These are phyloP conservation scores for Exophiala calicioides DNA, from an alignment of 2,329 filamentous ascomycete genomes.

Conservation along the genomic window DNA sequence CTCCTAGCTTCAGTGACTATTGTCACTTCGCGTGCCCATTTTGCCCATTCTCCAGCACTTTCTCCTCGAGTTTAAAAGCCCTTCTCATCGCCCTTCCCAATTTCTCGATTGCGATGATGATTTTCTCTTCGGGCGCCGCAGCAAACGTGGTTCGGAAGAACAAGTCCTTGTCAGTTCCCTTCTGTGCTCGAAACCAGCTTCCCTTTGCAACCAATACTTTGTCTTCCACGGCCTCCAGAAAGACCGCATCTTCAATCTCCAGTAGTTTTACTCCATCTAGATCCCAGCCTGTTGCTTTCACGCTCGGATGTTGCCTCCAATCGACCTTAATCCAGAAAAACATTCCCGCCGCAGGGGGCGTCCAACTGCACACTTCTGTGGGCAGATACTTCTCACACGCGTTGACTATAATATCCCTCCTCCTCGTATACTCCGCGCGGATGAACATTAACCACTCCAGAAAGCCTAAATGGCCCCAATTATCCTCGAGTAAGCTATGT, in stretches of 20 bases:
- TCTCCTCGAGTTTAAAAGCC: constrained; percentile 23
- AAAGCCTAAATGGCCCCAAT: constrained; percentile 91
- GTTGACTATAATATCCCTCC: constrained; percentile 73
- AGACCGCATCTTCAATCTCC: constrained; percentile 80
- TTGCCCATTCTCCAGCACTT: too few species aligned
- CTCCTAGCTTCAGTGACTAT: too few species aligned
- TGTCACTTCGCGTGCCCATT: constrained; percentile 23
- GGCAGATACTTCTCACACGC: constrained; percentile 81
- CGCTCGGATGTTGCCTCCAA: constrained; percentile 46
- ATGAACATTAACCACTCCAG: constrained; percentile 84
- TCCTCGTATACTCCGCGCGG: constrained; percentile 74
- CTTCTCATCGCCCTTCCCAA: constrained; percentile 72
- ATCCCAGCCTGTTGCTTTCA: constrained; percentile 2
- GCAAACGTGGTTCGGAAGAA: constrained; percentile 93
- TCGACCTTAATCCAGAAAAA: constrained; percentile 63
- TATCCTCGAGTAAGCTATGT: constrained; percentile 87
- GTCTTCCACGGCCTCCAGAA: constrained; percentile 71
- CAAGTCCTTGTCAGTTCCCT: constrained; percentile 59
- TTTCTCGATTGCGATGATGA: constrained; percentile 70
- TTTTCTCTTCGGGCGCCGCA: constrained; percentile 69
- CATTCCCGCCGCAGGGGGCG: constrained; percentile 83
- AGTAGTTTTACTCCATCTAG: constrained; percentile 40
- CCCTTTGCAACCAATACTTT: constrained; percentile 81
- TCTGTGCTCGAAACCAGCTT: constrained; percentile 86
- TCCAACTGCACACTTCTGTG: constrained; percentile 73